Base-by-base conservation (phyloP, 2,329 filamentous ascomycete species). In the Hypoxylon sp. region DNA sequence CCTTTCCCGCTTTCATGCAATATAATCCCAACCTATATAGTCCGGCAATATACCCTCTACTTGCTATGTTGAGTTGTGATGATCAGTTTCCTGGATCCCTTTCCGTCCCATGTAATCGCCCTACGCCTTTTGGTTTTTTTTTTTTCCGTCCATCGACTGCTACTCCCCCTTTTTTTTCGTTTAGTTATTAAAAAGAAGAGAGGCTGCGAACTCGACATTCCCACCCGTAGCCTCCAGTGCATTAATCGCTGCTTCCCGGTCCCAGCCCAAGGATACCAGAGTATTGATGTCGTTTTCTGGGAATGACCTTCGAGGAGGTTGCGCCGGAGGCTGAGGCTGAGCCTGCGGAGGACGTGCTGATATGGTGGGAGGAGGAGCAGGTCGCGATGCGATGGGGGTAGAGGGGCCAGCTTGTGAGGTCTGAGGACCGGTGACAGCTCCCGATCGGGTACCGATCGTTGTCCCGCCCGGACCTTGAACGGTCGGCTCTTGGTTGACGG, bases 401-500 rank as follows among this genome's bases (percentile, higher is more conserved):
- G 66, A 45, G 52, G 68, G 49, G 73, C 66, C 38, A 72, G 59
- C 53, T 20, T 54, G 48, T 3, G 62, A 58, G 1, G 71, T 72
- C n/a, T 74, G 69, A 5, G 83, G 82, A 7, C 76, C 84, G 42
- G 83, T 84, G 18, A 95, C 85, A 21, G 89, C 92, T 13, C 95
- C 95, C 2, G 92, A 90, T 53, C 88, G 85, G 45, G 89, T 88
- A 38, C 94, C 94, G 61, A 98, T 92, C 45, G 91, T 88, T 9
- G 91, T 96, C n/a, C 93, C 94, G 33, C 89, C 90, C 0, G 93
- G 91, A 0, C 95, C 95, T 40, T 87, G 83, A 45, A 98, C 85
- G 11, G 89, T 92, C 3, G 93, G 92, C 75, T 98, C 94, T 54
- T 90, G 83, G 48, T 88, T 83, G 58, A 88, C 81, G 2, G 85